Evolutionary conservation across 176 grass and related monocot species (phyloP), one percentile per base, ranked within the genome.

Genomic region (Pontederia paniculata): DNA sequence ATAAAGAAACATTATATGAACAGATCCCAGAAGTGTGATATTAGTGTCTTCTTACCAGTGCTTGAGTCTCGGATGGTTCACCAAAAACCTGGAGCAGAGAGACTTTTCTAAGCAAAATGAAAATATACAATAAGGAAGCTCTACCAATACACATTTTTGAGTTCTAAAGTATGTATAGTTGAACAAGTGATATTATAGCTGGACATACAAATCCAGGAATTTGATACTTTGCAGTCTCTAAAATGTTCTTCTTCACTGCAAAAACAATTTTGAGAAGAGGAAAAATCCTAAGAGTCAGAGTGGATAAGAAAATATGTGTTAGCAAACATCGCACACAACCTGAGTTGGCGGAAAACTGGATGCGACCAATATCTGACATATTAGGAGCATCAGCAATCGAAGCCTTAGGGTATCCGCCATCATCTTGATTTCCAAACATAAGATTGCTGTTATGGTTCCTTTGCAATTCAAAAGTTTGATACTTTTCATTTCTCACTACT

Each of bases 21-120:
- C 63, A 66, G 55, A 91, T 86, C 83, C 83, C 80, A 20, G 93
- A 83, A 70, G 86, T 91, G 66, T 79, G 74, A 18, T 84, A 74
- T 71, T n/a, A n/a, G 72, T 51, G 54, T 70, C 72, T 50, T 63
- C 50, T 56, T 52, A 85, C 79, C 15, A 37, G 49, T 74, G 66
- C 72, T 66, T 85, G 55, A 37, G 47, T 63, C 63, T 78, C 59
- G 20, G 42, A 59, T 47, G 70, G 28, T 15, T 77, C 72, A 68
- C 17, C 58, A 50, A 76, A 79, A 57, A 45, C 67, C 88, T 93
- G 43, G 16, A 9, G 52, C 20, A n/a, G n/a, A 12, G 49, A 43
- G 50, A 10, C 28, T 41, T 12, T 44, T 44, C 23, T 63, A 63
- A 62, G 48, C 66, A 55, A 53, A 70, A 31, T 61, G 10, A 48